Evolutionary conservation across 31 red algal species (phyloP), one percentile per base, ranked within the genome.

Genomic region (Pterothamnion heteromorphum): DNA sequence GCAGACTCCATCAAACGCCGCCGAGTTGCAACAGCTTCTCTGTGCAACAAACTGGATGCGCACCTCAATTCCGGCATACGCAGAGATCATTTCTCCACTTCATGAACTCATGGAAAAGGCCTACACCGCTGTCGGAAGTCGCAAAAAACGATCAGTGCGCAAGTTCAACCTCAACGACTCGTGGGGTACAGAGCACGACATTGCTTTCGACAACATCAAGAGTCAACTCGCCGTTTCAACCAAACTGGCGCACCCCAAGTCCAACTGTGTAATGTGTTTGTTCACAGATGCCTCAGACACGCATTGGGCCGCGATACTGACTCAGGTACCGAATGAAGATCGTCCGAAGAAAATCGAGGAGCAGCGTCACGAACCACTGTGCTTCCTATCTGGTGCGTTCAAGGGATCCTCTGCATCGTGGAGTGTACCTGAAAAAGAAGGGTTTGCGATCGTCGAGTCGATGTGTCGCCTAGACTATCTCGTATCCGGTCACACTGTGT

Each of bases 31-130:
- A 37, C 89, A 94, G 82, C 80, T 94, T 24, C 3, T 94, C 1
- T 88, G 89, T 80, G 89, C 89, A 24, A 80, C 93, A 36, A 94
- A 94, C 57, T 94, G 93, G 93, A 94, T 94, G 93, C 37, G 93
- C 3, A 51, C 32, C 26, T 34, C 1, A 32, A 94, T 92, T 14
- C 92, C 92, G 9, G 24, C 35, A 3, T 89, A 83, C 39, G 1
- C 92, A 2, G 35, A 74, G 0, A 43, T 71, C 24, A 64, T 92
- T 33, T 57, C 41, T 20, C 89, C 51, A 1, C 51, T 94, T 1
- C 82, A 94, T 64, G 3, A 39, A 3, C 89, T 94, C 0, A 35
- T 94, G 44, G 80, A 92, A 36, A 0, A 87, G 1, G 43, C 1
- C 35, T 94, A 91, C 38, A 39, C 1, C 35, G 84, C 18, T 35